Percentiles rank a stretch among this genome's conserved stretches.
phyloP scores from a whole-genome alignment of 345 rosid genomes.

The sweet orange (Citrus sinensis) region DVS_A1.0 CM039165.1:26822001-26822500 shows the following conservation, averaged over 20 bases:
- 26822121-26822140: too few relatives aligned
- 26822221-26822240: not conserved
- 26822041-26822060: slow-evolving; percentile 32
- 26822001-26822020: slow-evolving; percentile 36
- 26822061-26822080: slow-evolving; percentile 69
- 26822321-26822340: not conserved
- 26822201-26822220: not conserved
- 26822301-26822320: not conserved
- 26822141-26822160: too few relatives aligned
- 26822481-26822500: too few relatives aligned
- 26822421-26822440: slow-evolving; percentile 36
- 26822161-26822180: not conserved
- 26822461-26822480: too few relatives aligned
- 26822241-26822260: not conserved
- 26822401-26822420: slow-evolving; percentile 38
- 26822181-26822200: not conserved
- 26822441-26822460: slow-evolving; percentile 17
- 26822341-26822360: not conserved
- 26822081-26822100: slow-evolving; percentile 77
- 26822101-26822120: not conserved
- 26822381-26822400: slow-evolving; percentile 26
- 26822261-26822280: not conserved
- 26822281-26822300: not conserved
- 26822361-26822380: slow-evolving; percentile 17
- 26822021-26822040: slow-evolving; percentile 20